Evolutionary conservation across 1,139 yeast species (phyloP).

Genomic region (Candida freyschussii): DNA sequence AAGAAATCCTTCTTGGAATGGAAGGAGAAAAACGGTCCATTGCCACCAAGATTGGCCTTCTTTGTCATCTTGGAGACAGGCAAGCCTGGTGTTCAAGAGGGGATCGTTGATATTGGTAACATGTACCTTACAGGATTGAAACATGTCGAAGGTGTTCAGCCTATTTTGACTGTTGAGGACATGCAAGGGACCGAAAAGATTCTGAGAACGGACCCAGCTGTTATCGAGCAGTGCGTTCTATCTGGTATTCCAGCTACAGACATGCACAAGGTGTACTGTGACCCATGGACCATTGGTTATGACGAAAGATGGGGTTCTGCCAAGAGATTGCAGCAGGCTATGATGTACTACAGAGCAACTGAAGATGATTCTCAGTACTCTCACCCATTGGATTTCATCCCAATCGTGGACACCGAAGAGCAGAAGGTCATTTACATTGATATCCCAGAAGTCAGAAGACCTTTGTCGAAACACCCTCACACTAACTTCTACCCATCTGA

Average conservation of each 20-base stretch:
- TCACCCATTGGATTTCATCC: conserved; percentile 79
- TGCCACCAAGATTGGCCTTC: conserved; percentile 64
- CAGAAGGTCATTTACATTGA: conserved; percentile 67
- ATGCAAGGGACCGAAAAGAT: conserved; percentile 58
- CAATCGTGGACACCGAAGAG: conserved; percentile 71
- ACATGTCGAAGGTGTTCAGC: conserved; percentile 58
- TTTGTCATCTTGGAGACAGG: conserved; percentile 60
- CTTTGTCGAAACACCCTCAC: conserved; percentile 61
- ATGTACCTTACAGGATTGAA: conserved; percentile 43
- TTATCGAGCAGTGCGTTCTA: conserved; percentile 66
- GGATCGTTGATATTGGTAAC: conserved; percentile 54
- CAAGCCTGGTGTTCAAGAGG: conserved; percentile 61
- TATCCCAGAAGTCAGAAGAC: conserved; percentile 70
- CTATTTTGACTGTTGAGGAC: conserved; percentile 69
- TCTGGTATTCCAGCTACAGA: conserved; percentile 63
- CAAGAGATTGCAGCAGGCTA: conserved; percentile 74
- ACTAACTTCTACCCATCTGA: conserved; percentile 66
- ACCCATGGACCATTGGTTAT: conserved; percentile 82
- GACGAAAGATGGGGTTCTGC: conserved; percentile 81
- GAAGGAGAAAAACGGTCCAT: conserved; percentile 58
- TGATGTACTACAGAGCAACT: conserved; percentile 71
- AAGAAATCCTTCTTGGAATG: conserved; percentile 58
- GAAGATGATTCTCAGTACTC: conserved; percentile 82
- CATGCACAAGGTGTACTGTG: conserved; percentile 73
- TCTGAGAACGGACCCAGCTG: conserved; percentile 62